These are phyloP conservation scores for Scheffersomyces illinoinensis DNA, from an alignment of 1,139 yeast genomes.

Conservation along the genomic window DNA sequence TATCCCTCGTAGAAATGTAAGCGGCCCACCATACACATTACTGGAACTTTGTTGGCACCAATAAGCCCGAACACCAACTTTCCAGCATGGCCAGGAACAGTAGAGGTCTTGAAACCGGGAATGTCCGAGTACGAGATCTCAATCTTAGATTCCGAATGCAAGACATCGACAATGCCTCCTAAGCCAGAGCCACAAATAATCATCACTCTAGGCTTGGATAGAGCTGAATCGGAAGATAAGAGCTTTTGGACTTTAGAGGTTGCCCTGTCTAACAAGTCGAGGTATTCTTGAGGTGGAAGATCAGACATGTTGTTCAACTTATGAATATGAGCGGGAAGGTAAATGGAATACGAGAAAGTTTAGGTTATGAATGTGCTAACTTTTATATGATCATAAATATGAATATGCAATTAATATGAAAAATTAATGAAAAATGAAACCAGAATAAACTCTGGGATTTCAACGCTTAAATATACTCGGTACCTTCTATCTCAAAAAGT, in stretches of 20 bases:
- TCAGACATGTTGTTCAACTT: conserved; percentile 6
- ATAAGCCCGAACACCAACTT: conserved; percentile 76
- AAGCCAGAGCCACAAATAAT: conserved; percentile 95
- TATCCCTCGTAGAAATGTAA: conserved; percentile 93
- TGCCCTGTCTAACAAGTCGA: conserved; percentile 22
- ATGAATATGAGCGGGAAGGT: not conserved
- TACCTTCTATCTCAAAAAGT: too few species aligned
- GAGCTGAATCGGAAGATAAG: conserved; percentile 16
- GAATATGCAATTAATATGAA: not conserved
- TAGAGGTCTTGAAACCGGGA: conserved; percentile 80
- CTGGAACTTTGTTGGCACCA: conserved; percentile 70
- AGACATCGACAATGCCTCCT: conserved; percentile 73
- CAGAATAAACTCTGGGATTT: not conserved
- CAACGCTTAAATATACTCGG: not conserved
- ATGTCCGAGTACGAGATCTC: conserved; percentile 65
- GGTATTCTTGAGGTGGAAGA: conserved; percentile 17
- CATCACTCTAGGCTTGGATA: conserved; percentile 56
- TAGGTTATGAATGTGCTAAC: not conserved
- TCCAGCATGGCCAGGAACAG: conserved; percentile 91
- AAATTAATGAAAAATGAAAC: too few species aligned
- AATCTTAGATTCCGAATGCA: conserved; percentile 41
- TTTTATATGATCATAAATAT: not conserved
- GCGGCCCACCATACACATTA: conserved; percentile 91
- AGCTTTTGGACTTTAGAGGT: conserved; percentile 14
- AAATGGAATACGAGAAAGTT: not conserved